Evolutionary conservation across 2,329 filamentous ascomycete genomes (phyloP).

Genomic region (Nothophoma quercina): DNA sequence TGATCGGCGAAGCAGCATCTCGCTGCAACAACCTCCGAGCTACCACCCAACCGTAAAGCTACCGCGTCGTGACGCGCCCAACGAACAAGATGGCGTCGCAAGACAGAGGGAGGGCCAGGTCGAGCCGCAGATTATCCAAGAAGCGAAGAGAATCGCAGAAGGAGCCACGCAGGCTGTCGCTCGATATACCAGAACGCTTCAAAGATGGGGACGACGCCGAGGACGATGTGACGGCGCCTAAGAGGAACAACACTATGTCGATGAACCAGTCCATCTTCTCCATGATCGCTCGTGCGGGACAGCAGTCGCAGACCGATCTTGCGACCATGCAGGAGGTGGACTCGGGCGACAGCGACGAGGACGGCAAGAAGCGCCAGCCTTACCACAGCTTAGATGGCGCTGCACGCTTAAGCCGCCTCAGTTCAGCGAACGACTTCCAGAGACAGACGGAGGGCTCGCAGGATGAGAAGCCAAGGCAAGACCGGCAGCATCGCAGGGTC

Average conservation of each 20-base stretch:
- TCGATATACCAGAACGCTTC: slow-evolving; percentile 65
- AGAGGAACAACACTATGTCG: slow-evolving; percentile 61
- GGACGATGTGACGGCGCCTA: slow-evolving; percentile 66
- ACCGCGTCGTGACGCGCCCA: slow-evolving; percentile 18
- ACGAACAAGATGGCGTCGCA: slow-evolving; percentile 44
- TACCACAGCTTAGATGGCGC: slow-evolving; percentile 44
- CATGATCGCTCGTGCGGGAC: slow-evolving; percentile 87
- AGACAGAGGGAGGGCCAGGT: slow-evolving; percentile 35
- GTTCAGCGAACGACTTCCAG: slow-evolving; percentile 44
- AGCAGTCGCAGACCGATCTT: slow-evolving; percentile 80
- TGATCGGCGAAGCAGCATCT: slow-evolving; percentile 22
- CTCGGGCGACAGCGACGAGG: slow-evolving; percentile 76
- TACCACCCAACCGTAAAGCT: slow-evolving; percentile 7
- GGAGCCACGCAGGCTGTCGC: slow-evolving; percentile 49
- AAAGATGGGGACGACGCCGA: slow-evolving; percentile 66
- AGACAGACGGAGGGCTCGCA: slow-evolving; percentile 19
- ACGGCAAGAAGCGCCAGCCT: slow-evolving; percentile 32
- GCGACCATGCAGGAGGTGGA: slow-evolving; percentile 78
- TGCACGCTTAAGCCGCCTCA: slow-evolving; percentile 46
- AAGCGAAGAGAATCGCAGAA: slow-evolving; percentile 40
- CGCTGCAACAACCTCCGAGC: slow-evolving; percentile 20
- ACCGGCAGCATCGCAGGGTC: slow-evolving; percentile 62
- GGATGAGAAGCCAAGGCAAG: slow-evolving; percentile 24
- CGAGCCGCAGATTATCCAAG: slow-evolving; percentile 45
- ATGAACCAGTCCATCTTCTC: slow-evolving; percentile 97